A percentile compares a stretch with the other conserved stretches of the same genome.
phyloP scores from a whole-genome alignment of 176 grass and related monocot genomes.

The Carex parvula region DNA sequence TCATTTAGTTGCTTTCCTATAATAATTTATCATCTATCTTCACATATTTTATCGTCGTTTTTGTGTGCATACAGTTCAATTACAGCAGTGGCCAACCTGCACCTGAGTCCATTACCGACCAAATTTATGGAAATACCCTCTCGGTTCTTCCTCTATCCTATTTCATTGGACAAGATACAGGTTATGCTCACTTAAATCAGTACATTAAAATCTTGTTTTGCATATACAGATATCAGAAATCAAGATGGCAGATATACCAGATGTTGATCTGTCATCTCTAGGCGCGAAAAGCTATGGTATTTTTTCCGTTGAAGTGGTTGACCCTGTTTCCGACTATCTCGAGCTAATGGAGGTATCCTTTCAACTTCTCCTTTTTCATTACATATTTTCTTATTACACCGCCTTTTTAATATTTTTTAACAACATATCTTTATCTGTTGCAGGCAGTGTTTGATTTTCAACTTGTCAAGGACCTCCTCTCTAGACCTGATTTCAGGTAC shows the following conservation, averaged over 20 bases:
- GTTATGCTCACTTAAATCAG: background rate
- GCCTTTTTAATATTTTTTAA: background rate
- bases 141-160: slow-evolving; percentile 41
- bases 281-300: slow-evolving; percentile 55
- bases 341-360: slow-evolving; percentile 76
- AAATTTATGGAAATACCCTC: slow-evolving; percentile 90
- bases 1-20: background rate
- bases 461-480: slow-evolving; percentile 75
- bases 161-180: slow-evolving; percentile 15
- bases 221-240: slow-evolving; percentile 77
- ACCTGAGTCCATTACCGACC: slow-evolving; percentile 75
- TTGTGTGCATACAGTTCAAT: slow-evolving; percentile 64
- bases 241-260: slow-evolving; percentile 71
- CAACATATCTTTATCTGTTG: background rate
- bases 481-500: slow-evolving; percentile 82
- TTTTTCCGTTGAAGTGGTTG: slow-evolving; percentile 72
- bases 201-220: slow-evolving; percentile 14
- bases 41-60: background rate
- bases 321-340: slow-evolving; percentile 88
- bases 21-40: background rate
- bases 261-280: slow-evolving; percentile 62
- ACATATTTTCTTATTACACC: slow-evolving; percentile 2
- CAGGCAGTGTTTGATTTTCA: slow-evolving; percentile 92
- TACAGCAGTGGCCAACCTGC: slow-evolving; percentile 91
- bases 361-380: slow-evolving; percentile 15